Conservation (phyloP, 2,329 filamentous ascomycete genomes). For the Leptographium galeiforme region DNA sequence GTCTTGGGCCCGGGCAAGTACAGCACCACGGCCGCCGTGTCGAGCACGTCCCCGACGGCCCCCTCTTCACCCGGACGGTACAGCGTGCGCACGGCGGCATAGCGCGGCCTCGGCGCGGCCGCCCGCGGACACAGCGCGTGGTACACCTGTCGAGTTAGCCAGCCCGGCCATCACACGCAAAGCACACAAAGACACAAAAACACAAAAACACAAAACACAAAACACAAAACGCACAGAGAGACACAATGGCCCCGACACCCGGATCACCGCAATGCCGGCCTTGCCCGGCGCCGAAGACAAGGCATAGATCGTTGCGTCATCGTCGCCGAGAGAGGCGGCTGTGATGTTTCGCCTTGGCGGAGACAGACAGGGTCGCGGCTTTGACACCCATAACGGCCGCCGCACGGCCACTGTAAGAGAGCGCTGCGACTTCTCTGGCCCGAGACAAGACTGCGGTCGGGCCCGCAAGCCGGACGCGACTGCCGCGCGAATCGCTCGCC, state of each 20-base stretch:
- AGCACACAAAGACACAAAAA: no score
- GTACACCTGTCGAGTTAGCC: conserved; percentile 28
- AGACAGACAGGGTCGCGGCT: no score
- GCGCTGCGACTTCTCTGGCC: no score
- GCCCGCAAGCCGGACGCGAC: no score
- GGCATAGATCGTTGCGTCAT: conserved; percentile 70
- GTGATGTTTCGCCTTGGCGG: background rate
- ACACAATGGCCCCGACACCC: conserved; percentile 71
- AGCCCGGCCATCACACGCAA: no score
- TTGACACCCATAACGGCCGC: no score
- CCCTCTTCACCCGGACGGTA: conserved; percentile 22
- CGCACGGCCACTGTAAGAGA: no score
- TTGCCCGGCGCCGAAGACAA: conserved; percentile 75
- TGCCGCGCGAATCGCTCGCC: no score
- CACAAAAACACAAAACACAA: background rate
- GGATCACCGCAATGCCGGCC: conserved; percentile 81
- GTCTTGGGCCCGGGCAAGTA: conserved; percentile 72
- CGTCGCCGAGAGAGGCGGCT: background rate
- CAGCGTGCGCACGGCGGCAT: conserved; percentile 62
- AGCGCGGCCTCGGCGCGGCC: conserved; percentile 30
- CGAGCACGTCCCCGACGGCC: conserved; percentile 41
- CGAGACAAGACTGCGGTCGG: no score
- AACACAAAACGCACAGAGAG: conserved; percentile 35
- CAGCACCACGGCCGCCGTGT: conserved; percentile 67
- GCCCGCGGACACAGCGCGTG: conserved; percentile 34